Evolutionary conservation across 2,329 filamentous ascomycete genomes (phyloP), one percentile per base, ranked within the genome.

Genomic region (Stemphylium vesicarium): DNA sequence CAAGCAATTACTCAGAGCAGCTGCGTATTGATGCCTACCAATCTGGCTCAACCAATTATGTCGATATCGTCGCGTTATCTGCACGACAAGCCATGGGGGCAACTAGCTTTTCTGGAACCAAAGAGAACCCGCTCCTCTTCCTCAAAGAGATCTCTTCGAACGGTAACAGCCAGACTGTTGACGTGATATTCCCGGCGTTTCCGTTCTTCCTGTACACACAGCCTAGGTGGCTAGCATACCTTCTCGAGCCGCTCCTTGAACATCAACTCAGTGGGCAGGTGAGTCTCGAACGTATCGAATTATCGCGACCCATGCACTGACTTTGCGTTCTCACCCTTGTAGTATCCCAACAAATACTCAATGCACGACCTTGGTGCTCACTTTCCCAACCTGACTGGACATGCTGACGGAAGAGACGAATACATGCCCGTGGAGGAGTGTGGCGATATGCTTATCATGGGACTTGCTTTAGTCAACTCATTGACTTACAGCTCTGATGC

Each of bases 121-220:
- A 85, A 3, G 84, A 91, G 3, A 81, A 86, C 58, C 89, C 89
- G 0, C 82, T 94, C 37, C 74, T 95, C 18, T 95, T 95, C 76
- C 77, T 94, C 56, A 95, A 95, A 71, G 91, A 95, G 72, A 94
- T 95, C 51, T 92, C 89, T 1, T 92, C 89, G 2, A 90, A 94
- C 65, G 91, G 91, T 4, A 94, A 96, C 67, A 88, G 88, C 73
- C 91, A 95, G 71, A 95, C 91, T 0, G 89, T 95, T 10, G 90
- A 94, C 77, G 90, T 96, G 52, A 94, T 96, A 65, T 95, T 92
- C 78, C 91, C 91, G 0, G 84, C 90, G 0, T 93, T 92, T 75
- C 90, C 91, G 0, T 95, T 94, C 81, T 94, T 94, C 79, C 74
- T 94, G 16, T 95, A 94, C 70, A 92, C 90, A 15, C 92, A 93